Conservation (phyloP, 768 basidiomycete species). For the Lyophyllum atratum region DNA sequence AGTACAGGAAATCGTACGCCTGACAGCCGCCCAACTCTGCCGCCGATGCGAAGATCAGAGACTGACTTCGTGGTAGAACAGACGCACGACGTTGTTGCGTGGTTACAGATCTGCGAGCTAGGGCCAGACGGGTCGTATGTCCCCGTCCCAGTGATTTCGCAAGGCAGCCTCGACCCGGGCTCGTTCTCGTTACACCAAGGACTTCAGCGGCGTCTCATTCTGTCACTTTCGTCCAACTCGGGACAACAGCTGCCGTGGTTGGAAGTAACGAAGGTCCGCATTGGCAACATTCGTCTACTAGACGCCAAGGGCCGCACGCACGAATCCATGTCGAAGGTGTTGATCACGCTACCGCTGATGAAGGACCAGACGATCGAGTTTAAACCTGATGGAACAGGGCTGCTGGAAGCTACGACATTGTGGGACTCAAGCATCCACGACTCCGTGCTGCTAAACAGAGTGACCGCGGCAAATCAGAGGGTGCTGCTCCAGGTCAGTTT, state of each 20-base stretch:
- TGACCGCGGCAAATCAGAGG: conserved; percentile 77
- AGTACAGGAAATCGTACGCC: conserved; percentile 33
- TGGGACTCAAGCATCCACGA: conserved; percentile 97
- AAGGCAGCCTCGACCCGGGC: conserved; percentile 76
- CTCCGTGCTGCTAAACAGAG: conserved; percentile 81
- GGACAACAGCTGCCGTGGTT: conserved; percentile 90
- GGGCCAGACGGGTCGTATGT: conserved; percentile 81
- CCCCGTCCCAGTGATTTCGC: conserved; percentile 81
- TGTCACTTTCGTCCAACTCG: conserved; percentile 84
- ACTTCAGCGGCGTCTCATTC: conserved; percentile 77
- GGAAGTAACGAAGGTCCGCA: conserved; percentile 69
- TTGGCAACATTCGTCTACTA: conserved; percentile 84
- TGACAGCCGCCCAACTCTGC: conserved; percentile 46
- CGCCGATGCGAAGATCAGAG: conserved; percentile 91
- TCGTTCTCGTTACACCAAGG: conserved; percentile 92
- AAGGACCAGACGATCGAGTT: conserved; percentile 76
- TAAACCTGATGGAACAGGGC: conserved; percentile 81
- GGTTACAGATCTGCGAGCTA: conserved; percentile 86
- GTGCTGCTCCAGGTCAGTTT: conserved; percentile 78
- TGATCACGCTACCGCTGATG: conserved; percentile 73
- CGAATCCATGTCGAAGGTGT: conserved; percentile 70
- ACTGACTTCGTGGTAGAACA: conserved; percentile 89
- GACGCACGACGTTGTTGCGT: conserved; percentile 87
- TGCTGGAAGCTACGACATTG: conserved; percentile 65
- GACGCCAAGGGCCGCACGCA: conserved; percentile 83